Percentiles rank a stretch among this genome's conserved stretches.
Evolutionary conservation across 2,329 filamentous ascomycete species (phyloP).

Genomic region (Tolypocladium amazonense): DNA sequence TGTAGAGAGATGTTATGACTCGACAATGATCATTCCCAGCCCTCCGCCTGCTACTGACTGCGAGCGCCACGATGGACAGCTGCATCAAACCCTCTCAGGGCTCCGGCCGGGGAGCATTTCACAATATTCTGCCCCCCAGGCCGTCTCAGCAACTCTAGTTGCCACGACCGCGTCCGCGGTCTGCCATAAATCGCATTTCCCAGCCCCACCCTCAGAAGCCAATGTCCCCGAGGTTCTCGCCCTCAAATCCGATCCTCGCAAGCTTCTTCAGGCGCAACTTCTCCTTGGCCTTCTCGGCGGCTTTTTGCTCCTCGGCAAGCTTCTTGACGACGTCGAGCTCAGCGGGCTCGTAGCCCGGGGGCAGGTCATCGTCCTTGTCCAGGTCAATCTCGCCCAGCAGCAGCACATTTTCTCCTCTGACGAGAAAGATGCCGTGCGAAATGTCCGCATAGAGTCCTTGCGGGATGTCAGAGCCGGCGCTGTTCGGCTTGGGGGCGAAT

Average conservation of each 20-base stretch:
- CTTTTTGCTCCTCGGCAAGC: conserved; percentile 62
- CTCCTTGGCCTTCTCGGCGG: conserved; percentile 58
- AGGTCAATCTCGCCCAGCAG: conserved; percentile 93
- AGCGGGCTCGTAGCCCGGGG: conserved; percentile 59
- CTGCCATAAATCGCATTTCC: background rate
- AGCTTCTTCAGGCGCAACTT: conserved; percentile 63
- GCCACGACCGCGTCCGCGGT: background rate
- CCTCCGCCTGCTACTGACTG: background rate
- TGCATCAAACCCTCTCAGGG: background rate
- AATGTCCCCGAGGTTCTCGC: conserved; percentile 69
- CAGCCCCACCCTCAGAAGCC: conserved; percentile 37
- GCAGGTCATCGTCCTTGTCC: conserved; percentile 82
- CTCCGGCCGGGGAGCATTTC: conserved; percentile 36
- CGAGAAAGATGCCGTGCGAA: conserved; percentile 75
- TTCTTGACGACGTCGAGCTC: conserved; percentile 60
- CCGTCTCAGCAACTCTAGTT: background rate
- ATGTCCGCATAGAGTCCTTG: conserved; percentile 68
- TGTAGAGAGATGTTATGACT: background rate
- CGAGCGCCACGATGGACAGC: background rate
- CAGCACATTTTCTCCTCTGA: conserved; percentile 94
- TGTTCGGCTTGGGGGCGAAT: conserved; percentile 48
- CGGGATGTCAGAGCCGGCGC: conserved; percentile 22
- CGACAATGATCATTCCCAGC: background rate
- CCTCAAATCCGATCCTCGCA: conserved; percentile 74
- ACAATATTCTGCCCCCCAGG: conserved; percentile 49